Evolutionary conservation across 768 basidiomycete species (phyloP).

Genomic region (Pleurotus sapidus): DNA sequence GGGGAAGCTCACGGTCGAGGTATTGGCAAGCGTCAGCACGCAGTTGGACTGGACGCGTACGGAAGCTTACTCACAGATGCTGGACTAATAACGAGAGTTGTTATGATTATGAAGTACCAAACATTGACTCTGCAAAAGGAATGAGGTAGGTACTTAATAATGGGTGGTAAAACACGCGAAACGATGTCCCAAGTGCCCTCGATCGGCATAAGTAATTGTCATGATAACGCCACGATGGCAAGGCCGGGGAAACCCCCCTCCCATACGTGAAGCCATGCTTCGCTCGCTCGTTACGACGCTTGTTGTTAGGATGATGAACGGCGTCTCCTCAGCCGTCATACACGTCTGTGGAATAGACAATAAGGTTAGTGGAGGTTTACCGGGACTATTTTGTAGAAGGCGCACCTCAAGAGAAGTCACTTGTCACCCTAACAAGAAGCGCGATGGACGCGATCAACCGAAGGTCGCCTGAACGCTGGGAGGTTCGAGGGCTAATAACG

Average conservation of each 20-base stretch:
- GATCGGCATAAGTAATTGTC: constrained; percentile 1
- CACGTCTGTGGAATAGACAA: constrained; percentile 18
- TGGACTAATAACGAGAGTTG: no score
- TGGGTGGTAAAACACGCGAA: background rate
- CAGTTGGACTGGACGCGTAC: no score
- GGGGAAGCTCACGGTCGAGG: no score
- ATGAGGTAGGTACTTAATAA: background rate
- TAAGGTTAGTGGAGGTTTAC: constrained; percentile 9
- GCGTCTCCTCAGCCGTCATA: constrained; percentile 40
- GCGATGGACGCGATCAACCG: constrained; percentile 68
- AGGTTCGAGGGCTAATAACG: constrained; percentile 29
- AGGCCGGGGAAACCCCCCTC: constrained; percentile 37
- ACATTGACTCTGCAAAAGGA: background rate
- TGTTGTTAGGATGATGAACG: constrained; percentile 65
- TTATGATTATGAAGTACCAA: background rate
- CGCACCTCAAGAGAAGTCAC: constrained; percentile 53
- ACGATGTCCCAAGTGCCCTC: constrained; percentile 6
- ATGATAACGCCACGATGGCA: constrained; percentile 4
- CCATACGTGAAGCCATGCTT: constrained; percentile 68
- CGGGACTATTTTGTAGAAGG: background rate
- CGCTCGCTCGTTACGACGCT: constrained; percentile 72
- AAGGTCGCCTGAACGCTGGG: constrained; percentile 52
- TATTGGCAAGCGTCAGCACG: no score
- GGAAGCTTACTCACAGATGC: no score
- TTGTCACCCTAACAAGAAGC: constrained; percentile 66